A percentile compares a stretch with the other conserved stretches of the same genome.
Evolutionary conservation across 495 filamentous ascomycete genomes (phyloP).

Genomic region (Oleoguttula mirabilis): DNA sequence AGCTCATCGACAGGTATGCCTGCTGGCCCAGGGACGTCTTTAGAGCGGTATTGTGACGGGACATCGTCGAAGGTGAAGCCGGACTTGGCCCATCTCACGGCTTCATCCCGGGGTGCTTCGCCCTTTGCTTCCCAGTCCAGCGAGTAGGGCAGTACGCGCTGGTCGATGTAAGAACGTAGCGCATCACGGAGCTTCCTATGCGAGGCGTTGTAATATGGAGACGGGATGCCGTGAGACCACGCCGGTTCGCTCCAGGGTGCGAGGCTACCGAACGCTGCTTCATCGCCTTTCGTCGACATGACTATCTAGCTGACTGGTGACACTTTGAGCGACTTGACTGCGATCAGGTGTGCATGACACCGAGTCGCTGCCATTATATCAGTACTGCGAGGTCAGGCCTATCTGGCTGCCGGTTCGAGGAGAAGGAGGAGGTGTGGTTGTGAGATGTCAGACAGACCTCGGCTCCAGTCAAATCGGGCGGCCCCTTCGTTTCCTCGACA

Average conservation of each 20-base stretch:
- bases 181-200: conserved; percentile 24
- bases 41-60: conserved; percentile 25
- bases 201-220: conserved; percentile 30
- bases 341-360: too few relatives aligned
- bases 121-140: conserved; percentile 31
- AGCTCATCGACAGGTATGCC: conserved; percentile 27
- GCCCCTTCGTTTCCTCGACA: too few relatives aligned
- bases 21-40: conserved; percentile 24
- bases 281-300: too few relatives aligned
- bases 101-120: conserved; percentile 23
- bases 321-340: too few relatives aligned
- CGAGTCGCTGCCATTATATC: too few relatives aligned
- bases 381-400: too few relatives aligned
- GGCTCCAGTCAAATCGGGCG: too few relatives aligned
- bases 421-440: too few relatives aligned
- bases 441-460: too few relatives aligned
- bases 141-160: conserved; percentile 26
- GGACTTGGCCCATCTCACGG: conserved; percentile 23
- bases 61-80: conserved; percentile 30
- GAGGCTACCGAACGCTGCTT: conserved; percentile 22
- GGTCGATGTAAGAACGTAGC: conserved; percentile 25
- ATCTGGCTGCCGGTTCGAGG: too few relatives aligned
- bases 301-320: too few relatives aligned
- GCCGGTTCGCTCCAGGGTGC: conserved; percentile 30
- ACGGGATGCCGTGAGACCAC: conserved; percentile 28